Evolutionary conservation across 176 grass and related monocot species (phyloP), one percentile per base, ranked within the genome.

Genomic region (Otatea glauca): DNA sequence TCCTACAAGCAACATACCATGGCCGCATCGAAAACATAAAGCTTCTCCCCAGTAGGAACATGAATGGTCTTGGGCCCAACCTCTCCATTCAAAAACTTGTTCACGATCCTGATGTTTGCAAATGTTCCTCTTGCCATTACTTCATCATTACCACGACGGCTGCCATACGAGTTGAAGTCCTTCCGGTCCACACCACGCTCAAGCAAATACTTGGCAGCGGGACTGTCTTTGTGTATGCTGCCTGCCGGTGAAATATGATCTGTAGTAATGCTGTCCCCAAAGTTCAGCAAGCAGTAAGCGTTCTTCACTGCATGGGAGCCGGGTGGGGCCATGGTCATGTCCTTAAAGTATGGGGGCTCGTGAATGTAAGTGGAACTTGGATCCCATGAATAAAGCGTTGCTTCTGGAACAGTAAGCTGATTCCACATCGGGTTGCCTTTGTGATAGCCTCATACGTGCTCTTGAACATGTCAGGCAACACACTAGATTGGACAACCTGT

Each of bases 201-300:
- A 63, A 97, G 85, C 83, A 97, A 84, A 63, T 94, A 97, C 64
- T 89, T 97, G 15, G 94, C 94, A 42, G 94, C 90, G 45, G 94
- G 92, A 50, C 92, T 92, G 70, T 97, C 94, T 83, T 86, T 97
- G 86, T 94, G 92, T 68, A 94, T 97, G 86, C 94, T 97, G 35
- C 94, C 94, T 67, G 94, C 94, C 43, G 94, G 94, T 48, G 94
- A 97, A 74, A 97, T 97, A 61, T 97, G 94, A 76, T 97, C 94
- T 47, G 94, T 97, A 0, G 94, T 97, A 61, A 97, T 97, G 65
- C 94, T 94, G 81, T 97, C 94, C 9, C 94, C 94, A 13, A 94
- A 94, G 74, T 97, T 97, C 58, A 97, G 72, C 37, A 97, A 67
- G 66, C 94, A 97, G 83, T 91, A 97, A 44, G 94, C 94, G 54